Conservation (phyloP, 2,329 filamentous ascomycete genomes). For the Nemania diffusa region DNA sequence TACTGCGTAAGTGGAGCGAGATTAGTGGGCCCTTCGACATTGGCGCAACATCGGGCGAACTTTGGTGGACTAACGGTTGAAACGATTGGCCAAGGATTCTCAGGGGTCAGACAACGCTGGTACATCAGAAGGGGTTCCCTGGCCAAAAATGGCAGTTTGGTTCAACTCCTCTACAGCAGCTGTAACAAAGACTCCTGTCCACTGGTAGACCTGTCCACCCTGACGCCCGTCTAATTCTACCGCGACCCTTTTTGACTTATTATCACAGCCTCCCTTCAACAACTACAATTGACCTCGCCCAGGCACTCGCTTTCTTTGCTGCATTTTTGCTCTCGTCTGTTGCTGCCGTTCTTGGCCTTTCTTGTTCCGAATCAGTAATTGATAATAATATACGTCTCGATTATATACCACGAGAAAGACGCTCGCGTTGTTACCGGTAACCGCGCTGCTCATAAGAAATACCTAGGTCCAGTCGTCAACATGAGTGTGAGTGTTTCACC, state of each 20-base stretch:
- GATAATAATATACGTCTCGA: constrained; percentile 19
- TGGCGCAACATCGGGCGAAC: not conserved
- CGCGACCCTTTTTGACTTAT: constrained; percentile 6
- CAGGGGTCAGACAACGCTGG: constrained; percentile 24
- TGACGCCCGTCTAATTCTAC: constrained; percentile 23
- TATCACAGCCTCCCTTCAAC: constrained; percentile 15
- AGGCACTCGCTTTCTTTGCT: constrained; percentile 5
- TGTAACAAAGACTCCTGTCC: constrained; percentile 33
- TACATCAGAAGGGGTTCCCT: constrained; percentile 16
- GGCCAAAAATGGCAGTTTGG: constrained; percentile 21
- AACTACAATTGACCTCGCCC: not conserved
- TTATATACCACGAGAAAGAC: constrained; percentile 1
- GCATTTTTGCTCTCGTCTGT: not conserved
- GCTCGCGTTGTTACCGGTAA: constrained; percentile 1
- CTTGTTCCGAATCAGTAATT: not conserved
- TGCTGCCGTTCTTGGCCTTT: not conserved
- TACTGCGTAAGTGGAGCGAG: not conserved
- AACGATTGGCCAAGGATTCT: constrained; percentile 30
- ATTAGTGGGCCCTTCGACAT: not conserved
- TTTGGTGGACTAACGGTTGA: not conserved
- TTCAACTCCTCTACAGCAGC: constrained; percentile 21
- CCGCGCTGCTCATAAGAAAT: constrained; percentile 18
- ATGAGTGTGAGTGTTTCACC: constrained; percentile 63
- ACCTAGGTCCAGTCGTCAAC: constrained; percentile 43
- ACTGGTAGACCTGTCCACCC: constrained; percentile 9